A percentile compares a stretch with the other conserved stretches of the same genome.
phyloP scores from a whole-genome alignment of 2,329 filamentous ascomycete species.

The Gremmenia infestans region DNA sequence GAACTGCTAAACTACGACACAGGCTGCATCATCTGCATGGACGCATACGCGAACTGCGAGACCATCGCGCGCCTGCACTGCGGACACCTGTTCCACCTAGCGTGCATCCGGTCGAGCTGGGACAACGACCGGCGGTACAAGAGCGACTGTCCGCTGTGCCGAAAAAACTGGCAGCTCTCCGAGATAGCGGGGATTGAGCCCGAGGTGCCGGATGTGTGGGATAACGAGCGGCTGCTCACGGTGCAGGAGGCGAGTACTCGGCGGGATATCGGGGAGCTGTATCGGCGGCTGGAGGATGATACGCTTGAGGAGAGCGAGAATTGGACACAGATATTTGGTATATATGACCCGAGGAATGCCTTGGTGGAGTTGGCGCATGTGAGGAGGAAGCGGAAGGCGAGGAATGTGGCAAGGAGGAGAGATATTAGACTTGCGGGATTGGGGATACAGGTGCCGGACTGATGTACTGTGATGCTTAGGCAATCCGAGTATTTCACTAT shows the following conservation, averaged over 20 bases:
- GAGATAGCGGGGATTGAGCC: constrained; percentile 5
- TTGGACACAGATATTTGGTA: neutral
- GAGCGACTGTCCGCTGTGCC: constrained; percentile 5
- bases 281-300: neutral
- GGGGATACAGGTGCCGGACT: neutral
- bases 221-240: neutral
- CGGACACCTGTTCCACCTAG: constrained; percentile 13
- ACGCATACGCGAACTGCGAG: neutral
- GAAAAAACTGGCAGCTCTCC: neutral
- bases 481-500: too few species aligned
- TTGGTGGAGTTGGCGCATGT: neutral
- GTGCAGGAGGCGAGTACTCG: neutral
- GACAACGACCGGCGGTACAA: constrained; percentile 1
- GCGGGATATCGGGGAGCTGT: neutral
- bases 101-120: constrained; percentile 8
- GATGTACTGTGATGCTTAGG: too few species aligned
- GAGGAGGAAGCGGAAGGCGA: neutral
- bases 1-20: neutral
- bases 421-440: neutral
- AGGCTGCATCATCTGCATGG: constrained; percentile 7
- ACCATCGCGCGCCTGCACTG: constrained; percentile 13
- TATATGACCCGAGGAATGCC: neutral
- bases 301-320: neutral
- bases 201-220: constrained; percentile 13
- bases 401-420: neutral